phyloP scores from a whole-genome alignment of 176 grass and related monocot genomes.

The Secale cereale region DNA sequence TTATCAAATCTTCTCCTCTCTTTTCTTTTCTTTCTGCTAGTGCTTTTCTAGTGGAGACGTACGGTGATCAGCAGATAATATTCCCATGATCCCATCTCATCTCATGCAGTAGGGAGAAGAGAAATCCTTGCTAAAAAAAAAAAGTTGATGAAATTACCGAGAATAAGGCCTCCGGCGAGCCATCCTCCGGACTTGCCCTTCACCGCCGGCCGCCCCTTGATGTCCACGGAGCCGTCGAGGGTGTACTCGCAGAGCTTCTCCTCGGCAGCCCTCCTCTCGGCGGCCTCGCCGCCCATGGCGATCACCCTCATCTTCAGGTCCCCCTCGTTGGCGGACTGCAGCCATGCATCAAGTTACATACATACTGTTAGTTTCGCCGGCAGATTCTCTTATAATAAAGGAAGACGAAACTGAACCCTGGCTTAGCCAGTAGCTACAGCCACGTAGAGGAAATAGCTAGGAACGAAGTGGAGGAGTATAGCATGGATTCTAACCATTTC shows the following conservation, averaged over 20 bases:
- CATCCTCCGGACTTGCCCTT: constrained; percentile 74
- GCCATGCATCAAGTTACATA: background rate
- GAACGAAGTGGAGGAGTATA: background rate
- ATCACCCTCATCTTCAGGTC: constrained; percentile 41
- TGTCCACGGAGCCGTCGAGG: constrained; percentile 68
- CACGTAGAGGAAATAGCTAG: too few species aligned
- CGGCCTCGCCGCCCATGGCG: constrained; percentile 9
- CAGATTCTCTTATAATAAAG: background rate
- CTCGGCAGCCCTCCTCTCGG: constrained; percentile 16
- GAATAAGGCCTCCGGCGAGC: constrained; percentile 66
- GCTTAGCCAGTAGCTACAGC: background rate
- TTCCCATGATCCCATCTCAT: too few species aligned
- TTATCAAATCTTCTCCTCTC: background rate
- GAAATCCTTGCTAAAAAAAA: background rate
- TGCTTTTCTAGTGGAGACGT: background rate
- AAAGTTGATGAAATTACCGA: constrained; percentile 38
- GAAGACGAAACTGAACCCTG: background rate
- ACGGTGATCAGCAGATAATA: background rate
- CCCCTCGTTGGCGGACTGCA: constrained; percentile 43
- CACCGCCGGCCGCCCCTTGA: constrained; percentile 58
- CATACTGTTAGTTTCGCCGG: background rate
- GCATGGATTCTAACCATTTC: constrained; percentile 44
- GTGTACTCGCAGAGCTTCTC: constrained; percentile 53
- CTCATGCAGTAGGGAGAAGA: too few species aligned
- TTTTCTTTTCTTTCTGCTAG: background rate